Evolutionary conservation across 805 yeast species (phyloP), one percentile per base, ranked within the genome.

Genomic region (Saccharomyces mikatae): DNA sequence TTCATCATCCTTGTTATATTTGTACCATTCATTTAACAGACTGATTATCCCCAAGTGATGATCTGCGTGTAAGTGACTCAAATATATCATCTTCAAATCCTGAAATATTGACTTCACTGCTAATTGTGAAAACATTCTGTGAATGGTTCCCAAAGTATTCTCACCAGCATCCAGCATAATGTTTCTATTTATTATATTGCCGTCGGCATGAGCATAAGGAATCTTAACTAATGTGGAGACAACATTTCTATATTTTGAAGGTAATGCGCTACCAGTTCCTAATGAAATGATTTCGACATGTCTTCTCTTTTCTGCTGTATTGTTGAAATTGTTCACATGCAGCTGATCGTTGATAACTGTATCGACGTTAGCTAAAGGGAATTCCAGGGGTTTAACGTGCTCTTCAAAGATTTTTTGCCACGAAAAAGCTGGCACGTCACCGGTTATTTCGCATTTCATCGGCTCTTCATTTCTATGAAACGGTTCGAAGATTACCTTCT

Each of bases 51-150:
- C 99, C 46, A 94, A 72, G 69, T 92, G 97, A 68, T 94, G 99
- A 67, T 94, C 99, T 0, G 98, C 99, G 70, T 94, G 99, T 62
- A 92, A 74, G 74, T 94, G 99, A 61, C 96, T 86, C 52, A 94
- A 73, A 63, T 81, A 87, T 22, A 92, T 73, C 52, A 88, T 55
- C 31, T 78, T 73, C 54, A 91, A 70, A 62, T 91, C 95, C 46
- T 71, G 59, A 58, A 91, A 75, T 2, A 86, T 69, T 24, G 65
- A 63, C 1, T 63, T 62, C 1, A 74, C 58, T 17, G 77, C 76
- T 1, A 72, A 73, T 9, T 75, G 73, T 0, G 84, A 83, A 57
- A 82, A 82, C 54, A 81, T 74, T 60, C 98, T 79, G 31, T 73
- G 67, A 57, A 94, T 69, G 0, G 87, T 72, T 1, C 96, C 96